These are phyloP conservation scores for Dactylellina leptospora DNA, from an alignment of 2,329 filamentous ascomycete genomes.

Conservation along the genomic window DNA sequence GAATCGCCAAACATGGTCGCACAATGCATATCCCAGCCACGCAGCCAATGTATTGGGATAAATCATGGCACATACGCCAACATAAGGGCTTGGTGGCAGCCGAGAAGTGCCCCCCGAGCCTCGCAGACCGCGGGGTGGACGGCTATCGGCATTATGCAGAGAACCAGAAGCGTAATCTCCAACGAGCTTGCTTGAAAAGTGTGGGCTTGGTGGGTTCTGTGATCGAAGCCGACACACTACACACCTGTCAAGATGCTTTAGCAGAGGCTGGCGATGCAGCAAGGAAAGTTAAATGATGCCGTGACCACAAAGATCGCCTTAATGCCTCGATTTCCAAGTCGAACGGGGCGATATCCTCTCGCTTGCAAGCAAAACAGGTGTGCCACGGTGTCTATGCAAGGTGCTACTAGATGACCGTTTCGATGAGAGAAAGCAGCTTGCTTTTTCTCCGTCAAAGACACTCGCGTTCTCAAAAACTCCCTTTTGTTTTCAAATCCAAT, in stretches of 20 bases:
- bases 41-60: slow-evolving; percentile 16
- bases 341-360: slow-evolving; percentile 1
- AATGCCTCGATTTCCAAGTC: background rate
- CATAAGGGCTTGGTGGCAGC: slow-evolving; percentile 31
- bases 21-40: slow-evolving; percentile 30
- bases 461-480: slow-evolving; percentile 27
- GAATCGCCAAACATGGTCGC: slow-evolving; percentile 22
- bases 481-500: slow-evolving; percentile 14
- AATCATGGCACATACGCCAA: background rate
- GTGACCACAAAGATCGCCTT: background rate
- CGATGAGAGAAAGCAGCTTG: slow-evolving; percentile 7
- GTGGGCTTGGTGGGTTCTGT: slow-evolving; percentile 15
- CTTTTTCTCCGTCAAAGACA: slow-evolving; percentile 14
- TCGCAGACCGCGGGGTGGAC: slow-evolving; percentile 1
- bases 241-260: background rate
- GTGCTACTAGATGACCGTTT: background rate
- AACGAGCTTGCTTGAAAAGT: background rate
- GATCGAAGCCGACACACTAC: slow-evolving; percentile 21
- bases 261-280: slow-evolving; percentile 7
- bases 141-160: slow-evolving; percentile 12
- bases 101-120: slow-evolving; percentile 25
- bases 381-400: background rate
- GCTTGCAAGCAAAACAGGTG: slow-evolving; percentile 3
- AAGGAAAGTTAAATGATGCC: background rate
- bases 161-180: background rate